Base-by-base conservation (phyloP, 2,329 filamentous ascomycete species). In the Alternaria solani region DNA sequence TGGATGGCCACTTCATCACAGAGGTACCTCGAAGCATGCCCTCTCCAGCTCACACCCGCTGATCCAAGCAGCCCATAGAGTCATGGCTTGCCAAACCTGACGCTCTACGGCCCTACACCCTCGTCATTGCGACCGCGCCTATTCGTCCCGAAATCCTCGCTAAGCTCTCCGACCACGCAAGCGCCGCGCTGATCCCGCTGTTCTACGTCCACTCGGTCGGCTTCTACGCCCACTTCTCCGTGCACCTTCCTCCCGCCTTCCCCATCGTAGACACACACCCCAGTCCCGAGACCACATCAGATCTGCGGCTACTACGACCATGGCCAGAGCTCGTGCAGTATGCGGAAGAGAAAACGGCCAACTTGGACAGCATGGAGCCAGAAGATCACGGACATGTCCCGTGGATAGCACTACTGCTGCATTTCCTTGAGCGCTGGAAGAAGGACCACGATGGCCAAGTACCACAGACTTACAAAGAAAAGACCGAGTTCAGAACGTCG, bases 221-320 rank as follows among this genome's bases (percentile, higher is more conserved):
- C 28, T 97, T 96, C 81, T 96, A 95, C 79, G 91, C 92, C 2
- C 92, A 91, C 67, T 96, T 98, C 77, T 91, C 89, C n/a, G 84
- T 96, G 28, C 84, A 87, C 67, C 82, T 97, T 28, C 90, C 92
- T 9, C 83, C 88, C n/a, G 87, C 89, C 28, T 97, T 96, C 70
- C 93, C 94, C 5, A 91, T 99, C 58, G 91, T 99, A 64, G 94
- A 99, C 75, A 98, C 95, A 44, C 95, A 99, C 74, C 95, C 95
- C 1, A 93, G 96, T 64, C 88, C 92, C 41, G 91, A 92, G 39
- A 89, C 92, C 7, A 95, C 88, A 0, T 89, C 91, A 57, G 95
- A 99, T 70, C 84, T 99, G 34, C 89, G 95, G 51, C 84, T 99
- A 12, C 81, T 97, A 5, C 86, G 85, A 34, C 94, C 95, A 36